Evolutionary conservation across 2,329 filamentous ascomycete genomes (phyloP).

Genomic region (Paraphoma sp.): DNA sequence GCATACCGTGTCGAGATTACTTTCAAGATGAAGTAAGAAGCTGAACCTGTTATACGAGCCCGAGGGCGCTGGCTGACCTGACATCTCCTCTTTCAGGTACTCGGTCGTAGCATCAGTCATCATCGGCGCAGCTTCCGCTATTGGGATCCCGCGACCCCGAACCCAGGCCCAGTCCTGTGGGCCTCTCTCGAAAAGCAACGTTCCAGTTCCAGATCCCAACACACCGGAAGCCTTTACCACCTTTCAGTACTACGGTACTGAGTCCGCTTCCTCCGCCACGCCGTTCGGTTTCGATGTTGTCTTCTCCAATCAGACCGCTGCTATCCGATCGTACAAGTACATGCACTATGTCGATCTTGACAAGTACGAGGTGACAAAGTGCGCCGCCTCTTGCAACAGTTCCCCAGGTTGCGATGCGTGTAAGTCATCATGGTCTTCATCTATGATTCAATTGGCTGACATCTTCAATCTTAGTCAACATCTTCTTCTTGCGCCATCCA

Average conservation of each 20-base stretch:
- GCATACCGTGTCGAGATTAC: not conserved
- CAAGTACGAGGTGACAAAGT: conserved; percentile 4
- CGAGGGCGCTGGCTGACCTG: too few species aligned
- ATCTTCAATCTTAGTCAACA: conserved; percentile 20
- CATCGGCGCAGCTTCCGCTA: not conserved
- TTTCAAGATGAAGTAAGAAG: not conserved
- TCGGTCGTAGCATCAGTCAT: not conserved
- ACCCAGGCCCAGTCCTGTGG: not conserved
- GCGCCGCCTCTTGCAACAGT: not conserved
- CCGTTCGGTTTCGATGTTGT: conserved; percentile 5
- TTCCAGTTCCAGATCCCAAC: not conserved
- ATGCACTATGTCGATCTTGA: conserved; percentile 5
- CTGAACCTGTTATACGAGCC: not conserved
- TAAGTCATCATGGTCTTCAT: not conserved
- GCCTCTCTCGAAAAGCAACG: not conserved
- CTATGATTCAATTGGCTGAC: conserved; percentile 12
- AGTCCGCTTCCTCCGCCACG: not conserved
- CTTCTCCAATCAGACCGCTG: conserved; percentile 6
- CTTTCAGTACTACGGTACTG: not conserved
- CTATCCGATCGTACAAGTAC: conserved; percentile 11
- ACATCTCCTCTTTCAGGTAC: not conserved
- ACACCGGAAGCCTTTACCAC: not conserved
- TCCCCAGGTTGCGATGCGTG: not conserved
- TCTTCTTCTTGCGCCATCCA: conserved; percentile 25
- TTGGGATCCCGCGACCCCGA: not conserved